Conservation (phyloP, 495 filamentous ascomycete genomes). For the Astrothelium subdiscretum region DNA sequence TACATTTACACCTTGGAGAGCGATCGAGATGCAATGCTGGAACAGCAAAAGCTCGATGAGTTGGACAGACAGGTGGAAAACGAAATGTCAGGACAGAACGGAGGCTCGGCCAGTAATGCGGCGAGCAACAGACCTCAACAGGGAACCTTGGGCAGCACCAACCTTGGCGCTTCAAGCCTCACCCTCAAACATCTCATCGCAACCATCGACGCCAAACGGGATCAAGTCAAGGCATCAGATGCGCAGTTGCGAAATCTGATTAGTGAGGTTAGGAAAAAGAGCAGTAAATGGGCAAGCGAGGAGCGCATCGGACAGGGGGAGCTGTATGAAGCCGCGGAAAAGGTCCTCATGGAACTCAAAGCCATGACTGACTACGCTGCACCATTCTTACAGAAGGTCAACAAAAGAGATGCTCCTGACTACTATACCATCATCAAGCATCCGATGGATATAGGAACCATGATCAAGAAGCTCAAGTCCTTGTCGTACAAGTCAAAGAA, state of each 20-base stretch:
- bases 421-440: slow-evolving; percentile 92
- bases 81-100: slow-evolving; percentile 64
- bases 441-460: slow-evolving; percentile 94
- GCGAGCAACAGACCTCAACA: slow-evolving; percentile 42
- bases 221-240: slow-evolving; percentile 79
- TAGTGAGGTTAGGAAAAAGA: slow-evolving; percentile 92
- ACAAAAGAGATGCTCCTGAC: slow-evolving; percentile 92
- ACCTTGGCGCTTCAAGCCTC: slow-evolving; percentile 91
- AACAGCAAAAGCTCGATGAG: slow-evolving; percentile 94
- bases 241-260: slow-evolving; percentile 83
- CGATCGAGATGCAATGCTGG: slow-evolving; percentile 89
- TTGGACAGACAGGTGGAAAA: slow-evolving; percentile 91
- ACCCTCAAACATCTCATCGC: slow-evolving; percentile 94
- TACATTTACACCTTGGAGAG: slow-evolving; percentile 91
- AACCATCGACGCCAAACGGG: slow-evolving; percentile 82
- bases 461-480: slow-evolving; percentile 94
- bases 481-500: slow-evolving; percentile 84
- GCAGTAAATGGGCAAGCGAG: slow-evolving; percentile 97
- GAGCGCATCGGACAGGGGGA: slow-evolving; percentile 96
- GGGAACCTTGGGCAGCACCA: slow-evolving; percentile 81
- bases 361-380: slow-evolving; percentile 93
- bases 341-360: slow-evolving; percentile 90
- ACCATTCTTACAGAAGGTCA: slow-evolving; percentile 83
- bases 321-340: slow-evolving; percentile 91
- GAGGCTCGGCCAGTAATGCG: slow-evolving; percentile 34